Evolutionary conservation across 1,139 yeast species (phyloP).

Genomic region (Nadsonia starkeyi-henricii): DNA sequence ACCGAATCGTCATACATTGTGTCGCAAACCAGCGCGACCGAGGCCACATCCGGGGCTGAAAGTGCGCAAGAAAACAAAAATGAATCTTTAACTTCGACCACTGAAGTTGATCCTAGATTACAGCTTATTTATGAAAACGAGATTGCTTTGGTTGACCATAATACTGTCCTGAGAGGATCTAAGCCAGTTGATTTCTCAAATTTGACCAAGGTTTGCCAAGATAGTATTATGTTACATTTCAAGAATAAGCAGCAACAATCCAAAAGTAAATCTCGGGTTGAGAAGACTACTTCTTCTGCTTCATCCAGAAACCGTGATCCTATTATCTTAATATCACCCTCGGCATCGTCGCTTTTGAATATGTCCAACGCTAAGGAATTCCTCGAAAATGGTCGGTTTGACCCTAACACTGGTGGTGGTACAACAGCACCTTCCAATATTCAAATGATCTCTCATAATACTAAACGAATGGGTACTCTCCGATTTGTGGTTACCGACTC

Average conservation of each 20-base stretch:
- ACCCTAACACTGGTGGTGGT: slow-evolving; percentile 35
- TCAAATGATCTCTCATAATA: slow-evolving; percentile 39
- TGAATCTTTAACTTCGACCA: slow-evolving; percentile 7
- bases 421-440: slow-evolving; percentile 29
- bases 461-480: slow-evolving; percentile 42
- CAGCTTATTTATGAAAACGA: slow-evolving; percentile 44
- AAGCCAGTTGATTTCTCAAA: slow-evolving; percentile 56
- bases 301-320: slow-evolving; percentile 45
- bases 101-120: slow-evolving; percentile 40
- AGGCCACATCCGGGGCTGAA: slow-evolving; percentile 7
- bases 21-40: slow-evolving; percentile 6
- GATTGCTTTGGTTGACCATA: slow-evolving; percentile 60
- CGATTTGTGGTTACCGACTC: slow-evolving; percentile 74
- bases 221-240: slow-evolving; percentile 42
- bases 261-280: slow-evolving; percentile 15
- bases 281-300: slow-evolving; percentile 4
- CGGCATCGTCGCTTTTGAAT: slow-evolving; percentile 79
- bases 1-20: slow-evolving; percentile 19
- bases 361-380: slow-evolving; percentile 73
- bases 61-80: slow-evolving; percentile 8
- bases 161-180: slow-evolving; percentile 64
- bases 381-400: slow-evolving; percentile 61
- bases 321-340: slow-evolving; percentile 84
- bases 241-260: slow-evolving; percentile 24
- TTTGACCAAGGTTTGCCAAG: slow-evolving; percentile 59